Conservation (phyloP, 176 grass and related monocot species). For the Stipa capillata region DNA sequence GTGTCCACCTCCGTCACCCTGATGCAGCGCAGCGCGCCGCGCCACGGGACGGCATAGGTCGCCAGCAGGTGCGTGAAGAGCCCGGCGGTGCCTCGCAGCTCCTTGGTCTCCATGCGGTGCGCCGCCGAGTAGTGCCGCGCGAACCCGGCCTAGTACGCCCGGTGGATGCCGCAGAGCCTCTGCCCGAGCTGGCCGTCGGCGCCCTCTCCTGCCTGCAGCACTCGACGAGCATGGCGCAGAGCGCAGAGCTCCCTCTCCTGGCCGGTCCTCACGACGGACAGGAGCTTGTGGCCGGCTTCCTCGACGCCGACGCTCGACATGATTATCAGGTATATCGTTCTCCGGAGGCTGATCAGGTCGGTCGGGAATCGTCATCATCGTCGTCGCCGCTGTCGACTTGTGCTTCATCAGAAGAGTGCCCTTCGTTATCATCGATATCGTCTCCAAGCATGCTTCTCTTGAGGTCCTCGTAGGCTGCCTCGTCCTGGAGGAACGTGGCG, state of each 20-base stretch:
- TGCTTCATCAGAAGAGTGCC: no score
- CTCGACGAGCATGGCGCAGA: constrained; percentile 54
- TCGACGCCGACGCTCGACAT: constrained; percentile 43
- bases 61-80: not conserved
- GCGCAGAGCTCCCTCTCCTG: constrained; percentile 53
- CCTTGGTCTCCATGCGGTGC: not conserved
- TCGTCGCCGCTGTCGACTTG: not conserved
- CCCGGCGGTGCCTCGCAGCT: not conserved
- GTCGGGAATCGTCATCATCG: not conserved
- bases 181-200: constrained; percentile 41
- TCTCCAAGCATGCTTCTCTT: not conserved
- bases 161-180: constrained; percentile 17
- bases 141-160: not conserved
- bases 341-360: constrained; percentile 25
- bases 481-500: constrained; percentile 21
- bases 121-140: not conserved
- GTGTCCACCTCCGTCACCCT: constrained; percentile 18
- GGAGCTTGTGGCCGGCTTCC: constrained; percentile 45
- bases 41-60: not conserved
- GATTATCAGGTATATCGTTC: constrained; percentile 47
- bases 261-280: constrained; percentile 19
- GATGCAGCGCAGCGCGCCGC: not conserved
- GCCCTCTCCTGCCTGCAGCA: constrained; percentile 61
- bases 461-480: not conserved
- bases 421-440: not conserved